Evolutionary conservation across 352 stramenopile genomes (phyloP).

Genomic region (Vaucheria bursata): DNA sequence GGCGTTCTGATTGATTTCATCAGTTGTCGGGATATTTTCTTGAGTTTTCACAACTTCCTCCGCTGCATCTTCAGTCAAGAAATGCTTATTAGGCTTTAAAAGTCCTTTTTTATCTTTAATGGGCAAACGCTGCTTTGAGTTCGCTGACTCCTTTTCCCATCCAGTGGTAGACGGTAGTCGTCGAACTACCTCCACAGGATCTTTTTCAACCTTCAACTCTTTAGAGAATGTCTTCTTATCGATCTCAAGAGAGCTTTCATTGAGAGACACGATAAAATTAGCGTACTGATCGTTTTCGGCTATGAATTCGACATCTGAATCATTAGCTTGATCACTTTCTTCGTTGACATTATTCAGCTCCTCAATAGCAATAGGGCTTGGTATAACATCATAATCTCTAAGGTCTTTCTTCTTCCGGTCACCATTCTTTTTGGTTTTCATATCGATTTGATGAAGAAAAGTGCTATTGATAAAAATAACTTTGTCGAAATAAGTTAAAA

Average conservation of each 20-base stretch:
- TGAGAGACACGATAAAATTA: constrained; percentile 35
- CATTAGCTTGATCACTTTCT: too few relatives aligned
- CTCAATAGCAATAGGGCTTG: too few relatives aligned
- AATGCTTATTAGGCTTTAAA: constrained; percentile 34
- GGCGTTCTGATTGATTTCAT: constrained; percentile 2
- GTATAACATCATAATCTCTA: too few relatives aligned
- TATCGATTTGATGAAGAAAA: too few relatives aligned
- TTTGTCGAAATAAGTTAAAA: too few relatives aligned
- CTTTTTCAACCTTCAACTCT: not conserved
- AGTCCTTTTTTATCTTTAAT: constrained; percentile 30
- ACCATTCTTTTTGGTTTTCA: too few relatives aligned
- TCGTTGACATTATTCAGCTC: too few relatives aligned
- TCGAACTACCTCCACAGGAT: constrained; percentile 22
- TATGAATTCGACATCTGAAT: not conserved
- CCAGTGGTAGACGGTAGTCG: constrained; percentile 36
- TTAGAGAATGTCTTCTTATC: not conserved
- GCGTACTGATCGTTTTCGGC: constrained; percentile 38
- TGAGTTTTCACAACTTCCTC: constrained; percentile 2
- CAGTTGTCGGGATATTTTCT: not conserved
- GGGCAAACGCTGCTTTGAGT: constrained; percentile 16
- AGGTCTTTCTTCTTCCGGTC: too few relatives aligned
- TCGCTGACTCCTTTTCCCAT: constrained; percentile 21
- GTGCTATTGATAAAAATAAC: too few relatives aligned
- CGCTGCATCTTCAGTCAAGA: constrained; percentile 11
- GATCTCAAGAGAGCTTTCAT: constrained; percentile 16